Evolutionary conservation across 2,329 filamentous ascomycete genomes (phyloP), one percentile per base, ranked within the genome.

Genomic region (Talaromyces marneffei): DNA sequence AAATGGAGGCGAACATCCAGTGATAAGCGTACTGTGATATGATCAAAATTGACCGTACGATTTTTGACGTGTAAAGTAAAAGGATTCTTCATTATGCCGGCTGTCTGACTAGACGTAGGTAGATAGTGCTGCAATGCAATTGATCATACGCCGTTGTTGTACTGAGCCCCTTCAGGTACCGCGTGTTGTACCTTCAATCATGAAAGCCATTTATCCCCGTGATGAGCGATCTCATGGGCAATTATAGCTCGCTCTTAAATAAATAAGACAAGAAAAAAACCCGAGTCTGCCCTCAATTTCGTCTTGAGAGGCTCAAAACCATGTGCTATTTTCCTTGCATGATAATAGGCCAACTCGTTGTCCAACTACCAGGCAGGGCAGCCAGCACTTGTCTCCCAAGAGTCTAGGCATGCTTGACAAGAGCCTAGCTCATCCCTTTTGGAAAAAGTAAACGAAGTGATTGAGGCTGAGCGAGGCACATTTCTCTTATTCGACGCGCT

Each of bases 41-140:
- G 61, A 31, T 63, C 56, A 35, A 65, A 65, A 50, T 65, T 65
- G 39, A 59, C 60, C 6, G 63, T 65, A 5, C 64, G 63, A 54
- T 65, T 65, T 46, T 65, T 65, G 12, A 65, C 50, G 29, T 64
- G 44, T 27, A 65, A 57, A 16, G 54, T 44, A 53, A 64, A 55
- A 6, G 63, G 64, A 35, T 60, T 61, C 57, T 63, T 60, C 57
- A 60, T 60, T 25, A 27, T 37, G 39, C 54, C 3, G 20, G 42
- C 14, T 37, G 42, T 48, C 14, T 12, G 18, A 4, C 48, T 52
- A 52, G 8, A n/a, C n/a, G 27, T 31, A 31, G 6, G 14, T 20
- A 33, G 3, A 4, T 44, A 27, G 23, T 20, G n/a, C 3, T 18
- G 46, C 18, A 31, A n/a, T 18, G 16, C 25, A 52, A 52, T 20